Percentiles rank a stretch among this genome's conserved stretches.
Conservation (phyloP, 345 rosid species). For the Moricandia moricandioides region DNA sequence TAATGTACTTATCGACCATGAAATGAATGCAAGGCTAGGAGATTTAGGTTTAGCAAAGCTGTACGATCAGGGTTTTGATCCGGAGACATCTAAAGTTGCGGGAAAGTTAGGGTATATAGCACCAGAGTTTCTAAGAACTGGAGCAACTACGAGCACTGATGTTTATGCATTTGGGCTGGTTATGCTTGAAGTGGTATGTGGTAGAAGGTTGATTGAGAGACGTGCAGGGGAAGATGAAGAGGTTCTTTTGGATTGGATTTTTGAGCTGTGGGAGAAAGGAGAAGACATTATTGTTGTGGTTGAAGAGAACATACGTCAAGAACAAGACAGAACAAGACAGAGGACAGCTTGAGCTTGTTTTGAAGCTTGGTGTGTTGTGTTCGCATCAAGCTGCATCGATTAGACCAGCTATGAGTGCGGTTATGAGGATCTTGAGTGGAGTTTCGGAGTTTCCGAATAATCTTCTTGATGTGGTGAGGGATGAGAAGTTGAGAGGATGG, state of each 20-base stretch:
- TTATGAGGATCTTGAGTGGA: constrained; percentile 27
- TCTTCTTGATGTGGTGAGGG: constrained; percentile 10
- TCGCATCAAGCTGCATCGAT: constrained; percentile 23
- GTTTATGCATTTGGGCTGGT: constrained; percentile 45
- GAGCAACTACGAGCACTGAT: constrained; percentile 43
- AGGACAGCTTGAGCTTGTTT: constrained; percentile 29
- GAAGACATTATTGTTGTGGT: constrained; percentile 28
- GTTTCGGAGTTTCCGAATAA: constrained; percentile 22
- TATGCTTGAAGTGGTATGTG: constrained; percentile 47
- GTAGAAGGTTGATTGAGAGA: constrained; percentile 40
- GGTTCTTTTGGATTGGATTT: constrained; percentile 40
- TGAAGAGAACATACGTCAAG: constrained; percentile 25
- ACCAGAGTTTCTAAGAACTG: constrained; percentile 39
- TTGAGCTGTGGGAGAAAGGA: constrained; percentile 40
- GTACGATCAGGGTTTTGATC: constrained; percentile 41
- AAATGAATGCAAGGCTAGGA: constrained; percentile 43
- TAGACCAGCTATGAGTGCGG: constrained; percentile 36
- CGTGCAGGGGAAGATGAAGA: neutral
- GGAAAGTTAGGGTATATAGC: constrained; percentile 49
- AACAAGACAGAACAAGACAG: constrained; percentile 16
- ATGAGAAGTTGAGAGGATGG: constrained; percentile 6
- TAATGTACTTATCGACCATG: constrained; percentile 40
- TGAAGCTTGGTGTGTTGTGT: constrained; percentile 43
- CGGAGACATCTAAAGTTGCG: constrained; percentile 41
- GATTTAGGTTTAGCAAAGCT: constrained; percentile 46